Evolutionary conservation across 2,329 filamentous ascomycete genomes (phyloP).

Genomic region (Talaromyces sp.): DNA sequence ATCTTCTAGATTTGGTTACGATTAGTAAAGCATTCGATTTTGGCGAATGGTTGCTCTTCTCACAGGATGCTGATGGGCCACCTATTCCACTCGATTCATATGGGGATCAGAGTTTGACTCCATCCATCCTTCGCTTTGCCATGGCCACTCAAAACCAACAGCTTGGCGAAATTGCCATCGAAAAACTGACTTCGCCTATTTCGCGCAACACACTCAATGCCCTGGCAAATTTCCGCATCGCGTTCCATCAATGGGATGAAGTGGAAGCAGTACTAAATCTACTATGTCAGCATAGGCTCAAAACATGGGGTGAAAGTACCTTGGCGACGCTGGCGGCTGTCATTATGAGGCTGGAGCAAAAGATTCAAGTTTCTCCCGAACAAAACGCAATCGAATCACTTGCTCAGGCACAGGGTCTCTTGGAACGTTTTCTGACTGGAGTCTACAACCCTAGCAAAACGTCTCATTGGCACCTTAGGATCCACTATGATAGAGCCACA

Average conservation of each 20-base stretch:
- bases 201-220: slow-evolving; percentile 31
- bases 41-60: slow-evolving; percentile 50
- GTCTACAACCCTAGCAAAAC: slow-evolving; percentile 25
- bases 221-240: slow-evolving; percentile 29
- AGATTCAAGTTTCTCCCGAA: slow-evolving; percentile 13
- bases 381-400: slow-evolving; percentile 18
- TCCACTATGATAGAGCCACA: slow-evolving; percentile 26
- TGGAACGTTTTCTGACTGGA: slow-evolving; percentile 30
- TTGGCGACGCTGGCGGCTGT: slow-evolving; percentile 30
- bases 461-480: slow-evolving; percentile 1
- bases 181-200: slow-evolving; percentile 26
- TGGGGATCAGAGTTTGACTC: slow-evolving; percentile 42
- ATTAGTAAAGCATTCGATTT: slow-evolving; percentile 44
- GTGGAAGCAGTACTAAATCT: slow-evolving; percentile 27
- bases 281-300: slow-evolving; percentile 26
- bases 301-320: slow-evolving; percentile 35
- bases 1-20: slow-evolving; percentile 48
- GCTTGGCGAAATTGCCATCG: slow-evolving; percentile 25
- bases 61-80: slow-evolving; percentile 50
- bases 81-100: slow-evolving; percentile 44
- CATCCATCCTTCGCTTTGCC: slow-evolving; percentile 52
- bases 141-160: slow-evolving; percentile 41
- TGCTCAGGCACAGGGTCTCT: slow-evolving; percentile 23
- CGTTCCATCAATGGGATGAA: slow-evolving; percentile 28
- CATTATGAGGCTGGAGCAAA: slow-evolving; percentile 36